Base-by-base conservation (phyloP, 148 eudicot genomes). In the Limonium bicolor region DNA sequence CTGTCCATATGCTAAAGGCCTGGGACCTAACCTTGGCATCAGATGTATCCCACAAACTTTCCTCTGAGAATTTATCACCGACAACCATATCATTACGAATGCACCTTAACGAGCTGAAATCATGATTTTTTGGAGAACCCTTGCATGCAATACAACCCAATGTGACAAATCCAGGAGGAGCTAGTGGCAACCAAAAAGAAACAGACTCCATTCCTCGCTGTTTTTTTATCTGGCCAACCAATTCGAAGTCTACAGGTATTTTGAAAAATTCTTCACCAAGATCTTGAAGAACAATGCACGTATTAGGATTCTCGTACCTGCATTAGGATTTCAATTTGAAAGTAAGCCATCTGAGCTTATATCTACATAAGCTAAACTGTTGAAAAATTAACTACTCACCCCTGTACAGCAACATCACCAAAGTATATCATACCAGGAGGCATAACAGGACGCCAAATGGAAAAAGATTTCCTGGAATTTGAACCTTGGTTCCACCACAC, bases 401-500 rank as follows among this genome's bases (percentile, higher is more conserved):
- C 99, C 56, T 66, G 61, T 13, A 81, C 85, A 31, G 95, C 94
- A 63, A 90, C 61, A 74, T 90, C 99, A 37, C 99, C 99, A 38
- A 90, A 85, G 67, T 72, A 90, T 14, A 81, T 73, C 99, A 90
- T 85, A 55, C 82, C 94, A 12, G 57, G 71, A 39, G 88, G 76
- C 40, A 78, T 72, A 44, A 75, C 58, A n/a, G 95, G 99, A 35
- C 99, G 82, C 99, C 99, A 90, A 50, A 90, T 69, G 24, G 99
- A 90, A 42, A 81, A 37, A 64, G 69, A 71, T 64, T 90, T 90
- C 63, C 82, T 71, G 18, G 88, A 73, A 50, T 53, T 65, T 44
- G 82, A 81, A 52, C 78, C 79, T 63, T 90, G 95, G 66, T 81
- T 90, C 86, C 95, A 81, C 99, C 99, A 90, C 17, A 90, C 76